Conservation (phyloP, 192 early-diverging fungal genomes). For the Linnemannia elongata region DNA sequence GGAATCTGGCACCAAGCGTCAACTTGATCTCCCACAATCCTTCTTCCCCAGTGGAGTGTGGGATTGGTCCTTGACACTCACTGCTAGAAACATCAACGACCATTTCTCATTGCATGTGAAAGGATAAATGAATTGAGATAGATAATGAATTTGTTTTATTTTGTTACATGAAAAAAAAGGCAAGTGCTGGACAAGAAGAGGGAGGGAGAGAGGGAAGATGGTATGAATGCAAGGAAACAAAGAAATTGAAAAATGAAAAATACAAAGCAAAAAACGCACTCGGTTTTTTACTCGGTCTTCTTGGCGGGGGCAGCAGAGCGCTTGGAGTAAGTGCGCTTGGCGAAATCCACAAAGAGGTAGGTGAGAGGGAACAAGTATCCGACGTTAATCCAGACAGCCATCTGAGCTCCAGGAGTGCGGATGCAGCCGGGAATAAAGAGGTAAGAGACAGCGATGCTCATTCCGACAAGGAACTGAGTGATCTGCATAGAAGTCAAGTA, state of each 20-base stretch:
- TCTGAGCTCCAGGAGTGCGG: constrained; percentile 61
- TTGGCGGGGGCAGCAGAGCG: constrained; percentile 46
- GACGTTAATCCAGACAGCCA: constrained; percentile 74
- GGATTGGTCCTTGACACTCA: too few species aligned
- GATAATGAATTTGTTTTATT: constrained; percentile 1
- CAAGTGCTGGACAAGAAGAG: neutral
- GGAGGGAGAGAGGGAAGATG: neutral
- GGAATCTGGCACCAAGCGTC: too few species aligned
- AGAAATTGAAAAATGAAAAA: neutral
- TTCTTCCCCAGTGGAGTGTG: too few species aligned
- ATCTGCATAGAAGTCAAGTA: constrained; percentile 88
- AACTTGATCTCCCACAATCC: too few species aligned
- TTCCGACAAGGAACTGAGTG: constrained; percentile 85
- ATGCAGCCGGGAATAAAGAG: constrained; percentile 74
- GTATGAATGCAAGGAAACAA: neutral
- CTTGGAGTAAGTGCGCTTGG: constrained; percentile 75
- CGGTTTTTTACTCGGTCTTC: constrained; percentile 42
- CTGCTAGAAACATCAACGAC: too few species aligned
- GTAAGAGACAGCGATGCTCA: constrained; percentile 74
- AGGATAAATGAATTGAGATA: neutral
- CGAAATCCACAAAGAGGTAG: constrained; percentile 86
- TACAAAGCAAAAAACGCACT: neutral
- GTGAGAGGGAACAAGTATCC: constrained; percentile 82
- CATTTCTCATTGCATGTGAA: neutral
- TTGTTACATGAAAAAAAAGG: constrained; percentile 11